Evolutionary conservation across 202 grass and related monocot genomes (phyloP), one percentile per base, ranked within the genome.

Genomic region (Carex arenaria): DNA sequence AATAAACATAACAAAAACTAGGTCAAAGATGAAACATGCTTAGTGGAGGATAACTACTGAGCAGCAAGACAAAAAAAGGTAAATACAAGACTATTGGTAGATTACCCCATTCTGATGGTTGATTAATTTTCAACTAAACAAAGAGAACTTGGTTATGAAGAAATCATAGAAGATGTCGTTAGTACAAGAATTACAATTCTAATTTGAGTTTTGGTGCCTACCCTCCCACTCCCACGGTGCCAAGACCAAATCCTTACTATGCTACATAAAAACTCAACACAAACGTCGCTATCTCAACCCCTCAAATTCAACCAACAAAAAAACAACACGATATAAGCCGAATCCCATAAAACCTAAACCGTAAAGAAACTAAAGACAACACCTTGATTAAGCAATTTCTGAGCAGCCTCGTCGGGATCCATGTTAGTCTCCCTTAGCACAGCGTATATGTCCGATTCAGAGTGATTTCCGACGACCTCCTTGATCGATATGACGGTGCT

Each of bases 331-430:
- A 6, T 53, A 49, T 11, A 5, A 83, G 12, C 5, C 40, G n/a
- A 57, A 82, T 83, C 84, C 80, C 14, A 74, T 7, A 34, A 28
- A 72, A 19, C 54, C 43, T 9, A 56, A 78, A 84, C 15, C 51
- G 28, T 55, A 61, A 49, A 87, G 10, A 40, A 56, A 42, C 18
- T 23, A 45, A 32, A 53, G 19, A 34, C 31, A 28, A 15, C 30
- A 95, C 95, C 95, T 89, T 95, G 95, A 70, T 91, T 87, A 31
- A 98, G 95, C 66, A 98, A 90, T 64, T 86, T 95, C 89, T 98
- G 92, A 22, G 93, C 81, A 80, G 95, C 92, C 89, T 98, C 92
- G 62, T 95, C 91, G 59, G 92, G 92, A 86, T 98, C 91, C 92
- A 95, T 98, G 86, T 93, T 90, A 79, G 92, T 93, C 86, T 98